A percentile compares a stretch with the other conserved stretches of the same genome.
Evolutionary conservation across 495 filamentous ascomycete species (phyloP).

Genomic region (Podospora pseudopauciseta): DNA sequence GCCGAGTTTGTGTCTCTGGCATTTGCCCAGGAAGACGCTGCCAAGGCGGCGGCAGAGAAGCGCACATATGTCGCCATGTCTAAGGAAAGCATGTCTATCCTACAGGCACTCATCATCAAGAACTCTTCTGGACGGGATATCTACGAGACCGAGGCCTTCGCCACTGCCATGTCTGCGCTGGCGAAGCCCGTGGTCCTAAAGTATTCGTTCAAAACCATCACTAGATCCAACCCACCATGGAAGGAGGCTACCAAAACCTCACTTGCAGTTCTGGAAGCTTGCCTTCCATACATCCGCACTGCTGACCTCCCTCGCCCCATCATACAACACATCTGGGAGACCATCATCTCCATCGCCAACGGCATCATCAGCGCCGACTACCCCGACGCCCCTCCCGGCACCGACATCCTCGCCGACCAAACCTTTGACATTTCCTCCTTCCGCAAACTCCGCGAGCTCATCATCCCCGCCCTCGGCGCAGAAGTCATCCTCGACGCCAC

Average conservation of each 20-base stretch:
- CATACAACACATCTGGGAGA: constrained; percentile 53
- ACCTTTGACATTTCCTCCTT: constrained; percentile 78
- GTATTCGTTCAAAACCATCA: constrained; percentile 60
- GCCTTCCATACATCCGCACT: constrained; percentile 58
- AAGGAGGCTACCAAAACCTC: constrained; percentile 67
- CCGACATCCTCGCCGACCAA: constrained; percentile 59
- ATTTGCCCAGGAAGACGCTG: constrained; percentile 42
- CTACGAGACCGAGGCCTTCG: constrained; percentile 60
- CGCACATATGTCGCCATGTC: constrained; percentile 86
- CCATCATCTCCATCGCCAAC: constrained; percentile 55
- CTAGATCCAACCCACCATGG: constrained; percentile 67
- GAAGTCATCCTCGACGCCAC: constrained; percentile 60
- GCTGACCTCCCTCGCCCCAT: constrained; percentile 49
- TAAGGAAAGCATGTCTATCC: constrained; percentile 65
- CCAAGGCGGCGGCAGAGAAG: constrained; percentile 38
- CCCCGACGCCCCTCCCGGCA: constrained; percentile 32
- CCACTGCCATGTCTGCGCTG: constrained; percentile 59
- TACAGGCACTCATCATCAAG: constrained; percentile 59
- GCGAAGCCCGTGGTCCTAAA: constrained; percentile 66
- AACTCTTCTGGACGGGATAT: constrained; percentile 62
- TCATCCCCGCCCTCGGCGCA: constrained; percentile 70
- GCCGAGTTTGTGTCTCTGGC: constrained; percentile 68
- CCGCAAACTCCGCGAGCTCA: constrained; percentile 59
- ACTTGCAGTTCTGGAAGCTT: constrained; percentile 63
- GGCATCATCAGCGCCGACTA: constrained; percentile 59